These are phyloP conservation scores for Nicotiana noctiflora DNA, from an alignment of 257 asterid species.

Conservation along the genomic window DNA sequence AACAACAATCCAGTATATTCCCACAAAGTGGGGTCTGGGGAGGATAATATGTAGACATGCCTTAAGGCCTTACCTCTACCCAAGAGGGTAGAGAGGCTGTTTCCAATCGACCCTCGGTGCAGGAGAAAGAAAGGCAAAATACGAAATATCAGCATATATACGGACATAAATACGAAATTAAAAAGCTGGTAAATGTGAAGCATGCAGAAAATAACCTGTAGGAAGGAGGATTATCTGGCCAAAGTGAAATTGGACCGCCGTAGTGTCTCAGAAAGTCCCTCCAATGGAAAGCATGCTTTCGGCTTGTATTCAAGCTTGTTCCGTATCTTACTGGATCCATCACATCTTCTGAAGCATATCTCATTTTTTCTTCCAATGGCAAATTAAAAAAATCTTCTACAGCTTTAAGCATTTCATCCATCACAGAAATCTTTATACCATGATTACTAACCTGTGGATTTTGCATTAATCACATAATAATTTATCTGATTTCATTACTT, in stretches of 20 bases:
- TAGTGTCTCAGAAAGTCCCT: conserved; percentile 57
- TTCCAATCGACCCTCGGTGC: no score
- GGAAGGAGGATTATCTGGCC: neutral
- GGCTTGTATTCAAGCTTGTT: conserved; percentile 48
- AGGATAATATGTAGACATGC: no score
- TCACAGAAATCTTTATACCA: neutral
- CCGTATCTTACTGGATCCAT: conserved; percentile 49
- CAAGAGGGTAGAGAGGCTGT: no score
- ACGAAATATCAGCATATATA: no score
- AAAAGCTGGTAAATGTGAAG: neutral
- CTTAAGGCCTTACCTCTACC: no score
- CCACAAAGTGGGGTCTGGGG: no score
- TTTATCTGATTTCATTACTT: neutral
- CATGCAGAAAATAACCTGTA: neutral
- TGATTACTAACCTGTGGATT: neutral
- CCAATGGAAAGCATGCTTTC: conserved; percentile 40
- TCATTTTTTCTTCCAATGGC: neutral
- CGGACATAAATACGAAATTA: neutral
- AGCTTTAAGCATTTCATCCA: neutral
- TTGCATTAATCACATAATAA: neutral
- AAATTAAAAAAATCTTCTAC: neutral
- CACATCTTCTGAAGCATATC: conserved; percentile 40
- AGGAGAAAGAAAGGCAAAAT: no score
- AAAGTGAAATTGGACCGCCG: conserved; percentile 39
- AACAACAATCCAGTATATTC: no score